phyloP scores from a whole-genome alignment of 2,329 filamentous ascomycete genomes.

The Monosporascus ibericus region DNA sequence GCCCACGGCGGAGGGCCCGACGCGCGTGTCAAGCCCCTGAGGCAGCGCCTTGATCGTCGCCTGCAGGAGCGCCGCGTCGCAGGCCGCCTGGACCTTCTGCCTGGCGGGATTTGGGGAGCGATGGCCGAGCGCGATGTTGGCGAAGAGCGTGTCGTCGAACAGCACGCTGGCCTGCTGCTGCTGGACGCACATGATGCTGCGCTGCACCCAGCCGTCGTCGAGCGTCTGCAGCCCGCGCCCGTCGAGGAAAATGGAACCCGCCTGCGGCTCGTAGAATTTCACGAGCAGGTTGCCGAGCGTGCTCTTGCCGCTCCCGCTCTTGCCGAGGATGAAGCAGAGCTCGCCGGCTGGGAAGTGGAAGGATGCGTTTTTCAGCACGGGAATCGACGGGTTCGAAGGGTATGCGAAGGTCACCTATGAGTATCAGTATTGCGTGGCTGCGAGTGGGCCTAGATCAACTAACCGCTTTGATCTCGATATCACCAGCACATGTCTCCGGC shows the following conservation, averaged over 20 bases:
- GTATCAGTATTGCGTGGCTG: slow-evolving; percentile 11
- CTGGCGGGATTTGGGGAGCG: slow-evolving; percentile 36
- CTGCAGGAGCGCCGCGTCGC: slow-evolving; percentile 62
- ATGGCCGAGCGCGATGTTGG: slow-evolving; percentile 72
- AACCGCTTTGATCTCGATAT: slow-evolving; percentile 65
- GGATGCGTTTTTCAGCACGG: slow-evolving; percentile 54
- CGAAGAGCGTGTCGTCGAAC: slow-evolving; percentile 73
- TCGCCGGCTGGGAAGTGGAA: slow-evolving; percentile 68
- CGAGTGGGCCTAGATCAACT: slow-evolving; percentile 17
- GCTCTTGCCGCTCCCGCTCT: slow-evolving; percentile 88
- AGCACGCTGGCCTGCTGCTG: slow-evolving; percentile 80
- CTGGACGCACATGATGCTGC: slow-evolving; percentile 74
- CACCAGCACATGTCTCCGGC: slow-evolving; percentile 49
- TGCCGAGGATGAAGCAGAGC: slow-evolving; percentile 75
- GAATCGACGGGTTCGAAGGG: slow-evolving; percentile 57
- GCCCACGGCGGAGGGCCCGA: slow-evolving; percentile 56
- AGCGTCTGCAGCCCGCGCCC: slow-evolving; percentile 54
- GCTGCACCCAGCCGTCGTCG: slow-evolving; percentile 65
- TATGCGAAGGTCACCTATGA: slow-evolving; percentile 74
- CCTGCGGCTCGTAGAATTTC: slow-evolving; percentile 64
- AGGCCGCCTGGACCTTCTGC: slow-evolving; percentile 55
- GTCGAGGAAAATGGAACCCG: slow-evolving; percentile 66
- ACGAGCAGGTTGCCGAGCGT: slow-evolving; percentile 77
- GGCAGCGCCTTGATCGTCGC: slow-evolving; percentile 62
- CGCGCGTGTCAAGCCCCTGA: slow-evolving; percentile 61